phyloP scores from a whole-genome alignment of 345 rosid species.

The Trapa incisa region DNA sequence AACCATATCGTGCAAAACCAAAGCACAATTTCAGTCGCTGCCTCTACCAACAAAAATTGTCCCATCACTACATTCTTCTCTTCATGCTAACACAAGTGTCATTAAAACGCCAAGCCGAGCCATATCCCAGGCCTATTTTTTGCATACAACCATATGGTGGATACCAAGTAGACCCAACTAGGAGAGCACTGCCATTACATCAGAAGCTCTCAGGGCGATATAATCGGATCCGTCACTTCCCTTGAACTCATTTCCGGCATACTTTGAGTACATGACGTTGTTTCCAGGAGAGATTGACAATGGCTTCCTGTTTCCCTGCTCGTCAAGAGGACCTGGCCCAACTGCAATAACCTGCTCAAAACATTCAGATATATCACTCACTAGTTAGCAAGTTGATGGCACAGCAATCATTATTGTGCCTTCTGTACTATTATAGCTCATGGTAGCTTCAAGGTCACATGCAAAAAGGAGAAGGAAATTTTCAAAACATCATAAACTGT shows the following conservation, averaged over 20 bases:
- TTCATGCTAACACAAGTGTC: no score
- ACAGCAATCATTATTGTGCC: not conserved
- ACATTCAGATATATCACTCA: not conserved
- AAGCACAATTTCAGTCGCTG: no score
- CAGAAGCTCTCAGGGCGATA: conserved; percentile 71
- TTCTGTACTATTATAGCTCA: not conserved
- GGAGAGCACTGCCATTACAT: conserved; percentile 87
- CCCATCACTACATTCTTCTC: no score
- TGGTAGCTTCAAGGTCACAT: not conserved
- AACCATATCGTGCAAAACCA: no score
- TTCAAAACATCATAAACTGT: no score
- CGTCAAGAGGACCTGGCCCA: conserved; percentile 79
- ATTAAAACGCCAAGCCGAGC: no score
- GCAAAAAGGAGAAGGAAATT: not conserved
- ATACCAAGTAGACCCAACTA: conserved; percentile 15
- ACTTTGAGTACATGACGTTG: conserved; percentile 83
- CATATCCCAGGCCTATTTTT: no score
- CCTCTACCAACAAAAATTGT: no score
- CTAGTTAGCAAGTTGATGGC: no score
- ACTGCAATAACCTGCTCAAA: conserved; percentile 62
- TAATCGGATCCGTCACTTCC: conserved; percentile 64
- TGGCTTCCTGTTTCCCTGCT: conserved; percentile 53
- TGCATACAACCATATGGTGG: not conserved
- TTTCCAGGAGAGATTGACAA: conserved; percentile 43
- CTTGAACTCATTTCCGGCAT: conserved; percentile 90